Evolutionary conservation across 1,139 yeast genomes (phyloP).

Genomic region (Blastobotrys persicus): DNA sequence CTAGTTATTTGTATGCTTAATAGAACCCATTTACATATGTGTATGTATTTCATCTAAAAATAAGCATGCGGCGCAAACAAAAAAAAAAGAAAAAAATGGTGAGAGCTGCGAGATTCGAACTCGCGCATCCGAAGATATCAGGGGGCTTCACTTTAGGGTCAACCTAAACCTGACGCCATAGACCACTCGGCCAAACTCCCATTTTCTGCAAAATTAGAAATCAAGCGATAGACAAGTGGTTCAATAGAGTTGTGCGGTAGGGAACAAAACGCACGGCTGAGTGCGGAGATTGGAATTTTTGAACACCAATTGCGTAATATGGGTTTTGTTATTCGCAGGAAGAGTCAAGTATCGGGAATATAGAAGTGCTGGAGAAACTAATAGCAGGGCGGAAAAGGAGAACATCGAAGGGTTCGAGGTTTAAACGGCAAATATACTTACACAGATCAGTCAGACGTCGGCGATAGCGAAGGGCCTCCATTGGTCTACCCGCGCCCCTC

Average conservation of each 20-base stretch:
- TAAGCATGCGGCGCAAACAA: neutral
- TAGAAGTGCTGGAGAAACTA: no score
- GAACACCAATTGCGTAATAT: neutral
- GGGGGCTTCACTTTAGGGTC: conserved; percentile 36
- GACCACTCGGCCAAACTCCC: conserved; percentile 47
- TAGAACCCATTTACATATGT: no score
- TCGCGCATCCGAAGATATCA: conserved; percentile 46
- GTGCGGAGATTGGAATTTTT: neutral
- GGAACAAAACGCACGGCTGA: neutral
- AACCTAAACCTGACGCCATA: conserved; percentile 46
- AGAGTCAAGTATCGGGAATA: no score
- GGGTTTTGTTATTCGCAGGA: no score
- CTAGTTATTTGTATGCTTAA: no score
- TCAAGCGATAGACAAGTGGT: neutral
- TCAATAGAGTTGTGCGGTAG: conserved; percentile 1
- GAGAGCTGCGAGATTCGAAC: conserved; percentile 46
- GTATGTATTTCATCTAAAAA: neutral
- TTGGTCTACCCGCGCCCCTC: no score
- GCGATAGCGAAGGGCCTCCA: no score
- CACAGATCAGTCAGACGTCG: no score
- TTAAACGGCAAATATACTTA: no score
- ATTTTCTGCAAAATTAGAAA: conserved; percentile 11
- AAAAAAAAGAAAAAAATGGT: conserved; percentile 23
- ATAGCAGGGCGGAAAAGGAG: no score
- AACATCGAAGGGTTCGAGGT: no score